Evolutionary conservation across 768 basidiomycete species (phyloP).

Genomic region (Lactifluus subvellereus): DNA sequence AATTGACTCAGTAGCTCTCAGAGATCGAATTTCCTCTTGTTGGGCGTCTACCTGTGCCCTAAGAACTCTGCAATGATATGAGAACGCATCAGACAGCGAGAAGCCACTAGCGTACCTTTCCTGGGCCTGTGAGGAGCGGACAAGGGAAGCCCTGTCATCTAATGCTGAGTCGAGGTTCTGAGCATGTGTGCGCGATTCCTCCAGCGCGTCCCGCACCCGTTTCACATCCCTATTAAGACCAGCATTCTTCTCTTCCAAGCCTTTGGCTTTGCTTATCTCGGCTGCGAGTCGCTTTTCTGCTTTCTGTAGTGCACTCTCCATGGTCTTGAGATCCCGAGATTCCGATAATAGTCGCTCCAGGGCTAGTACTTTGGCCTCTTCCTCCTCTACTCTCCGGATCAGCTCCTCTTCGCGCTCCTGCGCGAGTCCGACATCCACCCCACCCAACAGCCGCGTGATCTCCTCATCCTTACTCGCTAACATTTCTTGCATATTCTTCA

Average conservation of each 20-base stretch:
- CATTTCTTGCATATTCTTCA: slow-evolving; percentile 39
- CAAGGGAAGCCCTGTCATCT: slow-evolving; percentile 25
- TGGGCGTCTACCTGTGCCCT: slow-evolving; percentile 10
- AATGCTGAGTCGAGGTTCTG: slow-evolving; percentile 19
- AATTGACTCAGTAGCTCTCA: not conserved
- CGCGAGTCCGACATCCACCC: slow-evolving; percentile 33
- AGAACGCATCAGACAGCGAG: not conserved
- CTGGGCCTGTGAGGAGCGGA: slow-evolving; percentile 26
- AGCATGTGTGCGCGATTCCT: slow-evolving; percentile 35
- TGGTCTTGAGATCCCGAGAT: slow-evolving; percentile 33
- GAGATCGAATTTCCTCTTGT: not conserved
- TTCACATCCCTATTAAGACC: slow-evolving; percentile 54
- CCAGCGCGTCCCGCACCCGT: slow-evolving; percentile 40
- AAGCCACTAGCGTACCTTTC: slow-evolving; percentile 27
- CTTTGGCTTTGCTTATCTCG: slow-evolving; percentile 38
- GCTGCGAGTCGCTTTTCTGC: slow-evolving; percentile 31
- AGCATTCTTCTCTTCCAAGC: slow-evolving; percentile 39
- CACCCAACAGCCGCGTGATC: slow-evolving; percentile 38
- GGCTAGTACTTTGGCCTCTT: slow-evolving; percentile 57
- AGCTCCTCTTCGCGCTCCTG: slow-evolving; percentile 54
- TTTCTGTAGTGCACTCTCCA: slow-evolving; percentile 31
- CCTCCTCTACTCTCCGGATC: slow-evolving; percentile 63
- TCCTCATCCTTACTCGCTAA: slow-evolving; percentile 60
- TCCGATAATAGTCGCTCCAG: slow-evolving; percentile 47
- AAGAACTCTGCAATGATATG: slow-evolving; percentile 11